Evolutionary conservation across 2,329 filamentous ascomycete genomes (phyloP).

Genomic region (Coniochaeta hoffmannii): DNA sequence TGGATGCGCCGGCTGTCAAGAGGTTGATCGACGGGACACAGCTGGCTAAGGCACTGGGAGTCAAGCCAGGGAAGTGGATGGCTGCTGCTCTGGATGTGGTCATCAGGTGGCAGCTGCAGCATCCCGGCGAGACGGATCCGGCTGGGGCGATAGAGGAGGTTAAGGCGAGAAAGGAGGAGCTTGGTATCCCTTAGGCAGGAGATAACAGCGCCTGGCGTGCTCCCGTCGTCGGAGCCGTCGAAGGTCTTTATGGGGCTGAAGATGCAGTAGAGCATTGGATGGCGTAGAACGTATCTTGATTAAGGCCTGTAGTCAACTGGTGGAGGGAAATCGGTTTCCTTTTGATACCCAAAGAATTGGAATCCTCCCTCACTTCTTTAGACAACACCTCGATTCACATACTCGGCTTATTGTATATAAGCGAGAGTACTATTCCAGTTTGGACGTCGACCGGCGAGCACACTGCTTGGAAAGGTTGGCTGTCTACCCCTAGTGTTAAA

Average conservation of each 20-base stretch:
- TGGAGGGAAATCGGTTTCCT: too few species aligned
- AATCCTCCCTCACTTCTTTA: too few species aligned
- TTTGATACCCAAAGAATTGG: neutral
- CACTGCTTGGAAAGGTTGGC: too few species aligned
- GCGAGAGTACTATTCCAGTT: too few species aligned
- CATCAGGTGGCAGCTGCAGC: constrained; percentile 80
- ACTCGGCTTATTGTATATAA: too few species aligned
- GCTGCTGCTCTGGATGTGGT: constrained; percentile 69
- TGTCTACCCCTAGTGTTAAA: too few species aligned
- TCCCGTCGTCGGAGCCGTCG: neutral
- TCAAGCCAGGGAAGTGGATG: constrained; percentile 81
- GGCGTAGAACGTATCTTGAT: too few species aligned
- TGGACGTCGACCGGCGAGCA: too few species aligned
- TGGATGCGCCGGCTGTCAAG: constrained; percentile 51
- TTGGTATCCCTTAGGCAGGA: constrained; percentile 31
- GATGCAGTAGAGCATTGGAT: too few species aligned
- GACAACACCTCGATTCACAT: too few species aligned
- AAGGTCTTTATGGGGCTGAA: neutral
- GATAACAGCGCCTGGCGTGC: neutral
- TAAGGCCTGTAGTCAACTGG: too few species aligned
- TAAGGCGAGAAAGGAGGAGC: constrained; percentile 38
- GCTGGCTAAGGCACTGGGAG: constrained; percentile 59
- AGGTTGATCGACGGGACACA: constrained; percentile 68
- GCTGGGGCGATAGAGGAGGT: constrained; percentile 55
- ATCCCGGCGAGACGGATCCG: constrained; percentile 59